Evolutionary conservation across 2,329 filamentous ascomycete species (phyloP), one percentile per base, ranked within the genome.

Genomic region (Penicillium sp.): DNA sequence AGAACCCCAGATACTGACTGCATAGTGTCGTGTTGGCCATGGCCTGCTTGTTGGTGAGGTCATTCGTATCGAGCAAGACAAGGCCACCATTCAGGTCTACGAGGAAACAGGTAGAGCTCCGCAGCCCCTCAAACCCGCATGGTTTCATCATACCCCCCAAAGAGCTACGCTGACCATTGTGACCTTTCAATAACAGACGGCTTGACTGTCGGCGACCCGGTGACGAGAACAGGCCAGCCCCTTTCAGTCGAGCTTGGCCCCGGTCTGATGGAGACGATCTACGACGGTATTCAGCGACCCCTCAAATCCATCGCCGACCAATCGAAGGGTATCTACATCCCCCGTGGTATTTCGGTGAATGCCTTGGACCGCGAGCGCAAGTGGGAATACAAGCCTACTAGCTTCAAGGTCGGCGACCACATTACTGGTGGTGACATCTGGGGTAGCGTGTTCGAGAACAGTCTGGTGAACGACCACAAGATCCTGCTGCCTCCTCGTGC

Each of bases 71-170:
- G 94, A 91, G 72, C 89, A 82, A 76, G 94, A 99, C 78, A 96
- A 93, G 80, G 93, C 92, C 68, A 96, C 93, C 49, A 96, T 99
- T 68, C 94, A 99, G 81, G 94, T 99, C 66, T 99, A 99, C 82
- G 94, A 99, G 78, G 94, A 99, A 81, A 99, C 94, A 68, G 91
- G 92, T 96, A 72, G 54, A 62, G 53, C 35, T 61, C 58, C 51
- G 44, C 58, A 50, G 43, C 23, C 36, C 41, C 39, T 41, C 49
- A 33, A 51, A 49, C 53, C 57, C 49, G 43, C 57, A 52, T 29
- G 45, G 27, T 36, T 31, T 58, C 49, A 55, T 49, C 53, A 49
- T 49, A 58, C 21, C 31, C 35, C 45, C 21, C 10, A 33, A 44
- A 44, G 54, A 42, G 48, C 53, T 44, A 50, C 36, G 36, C 49